Evolutionary conservation across 805 yeast genomes (phyloP).

Genomic region (Kuraishia piskuri): DNA sequence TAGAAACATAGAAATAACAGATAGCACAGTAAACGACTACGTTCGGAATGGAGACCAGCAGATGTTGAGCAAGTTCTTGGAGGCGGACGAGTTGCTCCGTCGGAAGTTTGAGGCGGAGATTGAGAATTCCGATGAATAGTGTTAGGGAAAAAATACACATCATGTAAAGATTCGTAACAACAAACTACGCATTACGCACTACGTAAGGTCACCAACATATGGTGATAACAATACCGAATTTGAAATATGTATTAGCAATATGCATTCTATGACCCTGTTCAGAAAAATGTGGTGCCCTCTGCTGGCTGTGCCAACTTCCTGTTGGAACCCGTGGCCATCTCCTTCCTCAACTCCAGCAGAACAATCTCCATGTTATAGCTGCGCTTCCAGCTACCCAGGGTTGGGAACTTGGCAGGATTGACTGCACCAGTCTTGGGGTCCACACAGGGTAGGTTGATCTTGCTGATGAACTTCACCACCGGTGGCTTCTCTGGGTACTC

Average conservation of each 20-base stretch:
- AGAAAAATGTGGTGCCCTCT: slow-evolving; percentile 59
- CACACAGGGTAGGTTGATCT: slow-evolving; percentile 90
- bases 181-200: too few relatives aligned
- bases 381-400: slow-evolving; percentile 79
- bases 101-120: slow-evolving; percentile 12
- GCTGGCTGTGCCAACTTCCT: slow-evolving; percentile 85
- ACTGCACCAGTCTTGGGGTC: slow-evolving; percentile 52
- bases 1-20: slow-evolving; percentile 30
- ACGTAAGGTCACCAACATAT: too few relatives aligned
- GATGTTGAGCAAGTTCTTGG: slow-evolving; percentile 18
- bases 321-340: slow-evolving; percentile 79
- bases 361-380: slow-evolving; percentile 91
- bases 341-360: slow-evolving; percentile 78
- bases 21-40: slow-evolving; percentile 23
- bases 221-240: not conserved
- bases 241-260: slow-evolving; percentile 2
- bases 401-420: slow-evolving; percentile 45
- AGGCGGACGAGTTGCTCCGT: slow-evolving; percentile 22
- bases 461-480: slow-evolving; percentile 65
- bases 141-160: not conserved
- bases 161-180: too few relatives aligned
- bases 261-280: not conserved
- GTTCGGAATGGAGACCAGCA: slow-evolving; percentile 5
- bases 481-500: slow-evolving; percentile 91
- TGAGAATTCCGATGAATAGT: not conserved